Percentiles rank a stretch among this genome's conserved stretches.
Evolutionary conservation across 495 filamentous ascomycete species (phyloP).

Genomic region (Talaromyces proteolyticus): DNA sequence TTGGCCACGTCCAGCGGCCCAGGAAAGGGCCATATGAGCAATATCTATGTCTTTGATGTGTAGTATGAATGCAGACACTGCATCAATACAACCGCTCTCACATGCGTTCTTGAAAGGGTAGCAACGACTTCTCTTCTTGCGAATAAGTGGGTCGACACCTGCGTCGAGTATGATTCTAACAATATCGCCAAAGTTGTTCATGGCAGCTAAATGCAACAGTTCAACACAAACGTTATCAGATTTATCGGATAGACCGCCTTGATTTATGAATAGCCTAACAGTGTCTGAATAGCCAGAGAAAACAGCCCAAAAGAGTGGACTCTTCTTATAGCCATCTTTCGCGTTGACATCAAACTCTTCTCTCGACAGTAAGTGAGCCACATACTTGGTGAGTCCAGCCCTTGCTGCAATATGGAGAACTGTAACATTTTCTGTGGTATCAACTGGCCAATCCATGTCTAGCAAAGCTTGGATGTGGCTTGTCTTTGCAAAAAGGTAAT

Average conservation of each 20-base stretch:
- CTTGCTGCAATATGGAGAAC: conserved; percentile 14
- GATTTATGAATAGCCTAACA: conserved; percentile 14
- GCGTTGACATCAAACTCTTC: conserved; percentile 8
- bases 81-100: conserved; percentile 8
- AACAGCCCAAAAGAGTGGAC: conserved; percentile 23
- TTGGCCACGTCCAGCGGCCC: conserved; percentile 10
- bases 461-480: conserved; percentile 10
- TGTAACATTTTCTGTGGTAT: conserved; percentile 7
- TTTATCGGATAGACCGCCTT: conserved; percentile 16
- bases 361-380: conserved; percentile 9
- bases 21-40: conserved; percentile 8
- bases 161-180: conserved; percentile 17
- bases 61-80: conserved; percentile 13
- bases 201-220: conserved; percentile 23
- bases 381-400: conserved; percentile 11
- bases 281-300: conserved; percentile 14
- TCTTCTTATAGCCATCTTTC: conserved; percentile 4
- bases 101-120: conserved; percentile 17
- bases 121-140: conserved; percentile 17
- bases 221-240: conserved; percentile 14
- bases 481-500: conserved; percentile 8
- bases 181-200: conserved; percentile 11
- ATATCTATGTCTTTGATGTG: conserved; percentile 5
- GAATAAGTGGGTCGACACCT: conserved; percentile 21
- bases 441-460: conserved; percentile 11